Evolutionary conservation across 1,139 yeast genomes (phyloP), one percentile per base, ranked within the genome.

Genomic region (Hyphopichia burtonii): DNA sequence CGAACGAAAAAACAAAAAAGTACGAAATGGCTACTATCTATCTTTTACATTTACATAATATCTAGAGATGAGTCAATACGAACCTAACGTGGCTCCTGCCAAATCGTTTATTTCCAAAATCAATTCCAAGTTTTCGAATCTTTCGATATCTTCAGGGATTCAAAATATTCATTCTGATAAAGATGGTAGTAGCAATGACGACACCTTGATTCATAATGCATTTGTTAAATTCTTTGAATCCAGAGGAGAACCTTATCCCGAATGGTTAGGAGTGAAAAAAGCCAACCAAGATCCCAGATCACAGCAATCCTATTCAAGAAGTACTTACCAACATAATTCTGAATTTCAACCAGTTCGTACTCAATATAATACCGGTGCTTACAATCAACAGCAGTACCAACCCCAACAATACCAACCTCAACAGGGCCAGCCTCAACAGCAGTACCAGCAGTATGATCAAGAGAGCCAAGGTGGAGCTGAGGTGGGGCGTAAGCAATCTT

Each of bases 201-300:
- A 70, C 34, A 73, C 78, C 1, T 59, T 73, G 42, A 63, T 73
- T 42, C 78, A 73, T 54, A 65, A 68, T 48, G 76, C 78, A 3
- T 71, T 73, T 48, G 71, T 72, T 32, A 65, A 63, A 44, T 70
- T 66, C 50, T 73, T 57, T 44, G 74, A 71, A 41, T 36, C 55
- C 2, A 56, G 54, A 19, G 55, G 60, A 23, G 57, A 65, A 40
- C 63, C 69, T 10, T 73, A 66, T 44, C 78, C 78, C 9, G 77
- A 71, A 25, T 73, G 78, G 78, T 58, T 73, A 18, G 78, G 76
- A 5, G 72, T 59, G 4, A 50, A 56, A 43, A 25, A 12, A 11
- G 11, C 12, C 28, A 53, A 51, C 12, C 44, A 25, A 22, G 14
- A 41, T 6, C 27, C 33, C 17, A 17, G 38, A 35, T 41, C 41